Base-by-base conservation (phyloP, 192 early-diverging fungal species). In the Dimargaris verticillata region DNA sequence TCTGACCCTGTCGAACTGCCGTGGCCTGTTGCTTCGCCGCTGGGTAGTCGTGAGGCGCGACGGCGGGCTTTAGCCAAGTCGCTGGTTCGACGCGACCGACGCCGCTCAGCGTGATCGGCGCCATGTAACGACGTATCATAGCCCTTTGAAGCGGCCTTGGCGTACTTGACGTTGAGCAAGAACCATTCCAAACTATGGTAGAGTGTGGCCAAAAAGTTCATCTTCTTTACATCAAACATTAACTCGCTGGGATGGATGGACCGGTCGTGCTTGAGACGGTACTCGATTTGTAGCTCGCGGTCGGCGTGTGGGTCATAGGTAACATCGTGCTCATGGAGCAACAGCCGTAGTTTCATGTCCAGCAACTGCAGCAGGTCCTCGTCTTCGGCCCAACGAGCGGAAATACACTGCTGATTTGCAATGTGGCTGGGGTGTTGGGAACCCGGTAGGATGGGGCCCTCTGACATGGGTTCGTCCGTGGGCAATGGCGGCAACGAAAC, bases 141-240 rank as follows among this genome's bases (percentile, higher is more conserved):
- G n/a, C n/a, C n/a, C n/a, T n/a, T n/a, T n/a, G n/a, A n/a, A n/a
- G n/a, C n/a, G 17, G 26, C 12, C 5, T 11, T 5, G 9, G 53
- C 22, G 53, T 28, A 61, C 54, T 68, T 62, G 14, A 75, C 69
- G 38, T 69, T 68, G 24, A 59, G 54, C 1, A 72, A 60, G 29
- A 71, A 61, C 73, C 74, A 74, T 66, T 92, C 90, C 61, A 94
- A 73, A 48, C 85, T 88, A 53, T 91, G 84, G 67, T 92, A 86
- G 65, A 93, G 73, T 62, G 80, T 77, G 3, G 84, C 88, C 15
- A 93, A 53, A 3, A 77, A 64, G 59, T 82, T 78, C 41, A 96
- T 61, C 53, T 77, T 89, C 61, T 85, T 87, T 22, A 70, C 68
- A 44, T 96, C 93, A 52, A 92, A 83, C n/a, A 96, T 75, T 3